phyloP scores from a whole-genome alignment of 768 basidiomycete genomes.

The Agrocybe chaxingu region DNA sequence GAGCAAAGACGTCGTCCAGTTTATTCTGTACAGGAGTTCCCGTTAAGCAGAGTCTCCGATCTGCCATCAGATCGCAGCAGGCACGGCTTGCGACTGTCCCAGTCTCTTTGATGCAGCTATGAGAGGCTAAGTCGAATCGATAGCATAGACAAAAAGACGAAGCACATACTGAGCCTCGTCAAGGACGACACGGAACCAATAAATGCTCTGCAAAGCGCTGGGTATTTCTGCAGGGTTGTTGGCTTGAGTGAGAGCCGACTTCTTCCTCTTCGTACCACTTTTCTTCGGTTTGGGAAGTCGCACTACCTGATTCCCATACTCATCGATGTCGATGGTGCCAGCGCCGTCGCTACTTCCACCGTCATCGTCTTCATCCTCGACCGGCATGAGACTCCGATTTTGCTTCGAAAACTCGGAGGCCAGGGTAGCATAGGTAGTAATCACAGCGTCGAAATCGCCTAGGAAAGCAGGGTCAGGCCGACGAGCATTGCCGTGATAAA shows the following conservation, averaged over 20 bases:
- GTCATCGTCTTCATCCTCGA: constrained; percentile 66
- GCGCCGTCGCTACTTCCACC: constrained; percentile 66
- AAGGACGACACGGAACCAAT: constrained; percentile 95
- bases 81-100: constrained; percentile 92
- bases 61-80: constrained; percentile 91
- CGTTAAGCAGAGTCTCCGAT: constrained; percentile 91
- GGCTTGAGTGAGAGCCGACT: constrained; percentile 30
- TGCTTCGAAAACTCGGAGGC: constrained; percentile 96
- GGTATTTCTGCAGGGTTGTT: constrained; percentile 42
- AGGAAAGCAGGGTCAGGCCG: constrained; percentile 83
- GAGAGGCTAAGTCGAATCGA: not conserved
- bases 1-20: constrained; percentile 94
- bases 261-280: constrained; percentile 65
- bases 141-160: not conserved
- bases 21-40: constrained; percentile 99
- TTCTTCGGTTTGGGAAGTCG: constrained; percentile 67
- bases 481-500: constrained; percentile 92
- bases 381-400: constrained; percentile 54
- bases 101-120: constrained; percentile 94
- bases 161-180: constrained; percentile 92
- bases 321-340: constrained; percentile 63
- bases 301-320: constrained; percentile 58
- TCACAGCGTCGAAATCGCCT: constrained; percentile 93
- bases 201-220: constrained; percentile 88
- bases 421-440: constrained; percentile 95